Evolutionary conservation across 148 eudicot genomes (phyloP).

Genomic region (Diospyros kaki): DNA sequence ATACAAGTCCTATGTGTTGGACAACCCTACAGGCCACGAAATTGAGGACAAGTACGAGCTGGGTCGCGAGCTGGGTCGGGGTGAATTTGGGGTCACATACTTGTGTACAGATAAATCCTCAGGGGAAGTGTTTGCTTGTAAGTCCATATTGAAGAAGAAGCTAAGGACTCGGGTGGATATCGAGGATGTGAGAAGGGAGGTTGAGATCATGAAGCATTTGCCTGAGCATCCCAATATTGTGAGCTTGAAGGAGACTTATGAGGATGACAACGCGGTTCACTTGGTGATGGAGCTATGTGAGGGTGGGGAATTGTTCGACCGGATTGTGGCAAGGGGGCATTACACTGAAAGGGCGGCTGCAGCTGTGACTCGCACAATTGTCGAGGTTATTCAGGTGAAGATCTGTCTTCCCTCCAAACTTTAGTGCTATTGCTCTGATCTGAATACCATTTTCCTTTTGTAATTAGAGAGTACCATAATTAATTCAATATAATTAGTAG

Average conservation of each 20-base stretch:
- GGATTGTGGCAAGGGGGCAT: constrained; percentile 70
- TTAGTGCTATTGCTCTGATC: not conserved
- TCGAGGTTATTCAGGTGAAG: constrained; percentile 66
- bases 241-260: constrained; percentile 56
- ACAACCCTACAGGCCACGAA: constrained; percentile 48
- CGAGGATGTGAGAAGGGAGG: constrained; percentile 68
- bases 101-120: constrained; percentile 44
- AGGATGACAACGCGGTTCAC: constrained; percentile 59
- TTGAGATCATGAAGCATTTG: constrained; percentile 63
- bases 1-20: constrained; percentile 38
- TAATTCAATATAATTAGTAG: no score
- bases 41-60: constrained; percentile 45
- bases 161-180: constrained; percentile 58
- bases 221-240: constrained; percentile 60
- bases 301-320: constrained; percentile 71
- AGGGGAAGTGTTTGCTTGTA: constrained; percentile 50
- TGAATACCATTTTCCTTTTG: not conserved
- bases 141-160: constrained; percentile 63
- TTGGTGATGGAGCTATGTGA: constrained; percentile 71
- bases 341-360: constrained; percentile 75
- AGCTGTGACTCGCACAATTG: constrained; percentile 46
- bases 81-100: constrained; percentile 65
- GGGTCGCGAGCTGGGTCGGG: constrained; percentile 60
- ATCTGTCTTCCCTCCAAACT: not conserved
- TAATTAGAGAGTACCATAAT: not conserved